A percentile compares a stretch with the other conserved stretches of the same genome.
phyloP scores from a whole-genome alignment of 371 early-diverging fungal genomes.

The Batkoa obscura region DNA sequence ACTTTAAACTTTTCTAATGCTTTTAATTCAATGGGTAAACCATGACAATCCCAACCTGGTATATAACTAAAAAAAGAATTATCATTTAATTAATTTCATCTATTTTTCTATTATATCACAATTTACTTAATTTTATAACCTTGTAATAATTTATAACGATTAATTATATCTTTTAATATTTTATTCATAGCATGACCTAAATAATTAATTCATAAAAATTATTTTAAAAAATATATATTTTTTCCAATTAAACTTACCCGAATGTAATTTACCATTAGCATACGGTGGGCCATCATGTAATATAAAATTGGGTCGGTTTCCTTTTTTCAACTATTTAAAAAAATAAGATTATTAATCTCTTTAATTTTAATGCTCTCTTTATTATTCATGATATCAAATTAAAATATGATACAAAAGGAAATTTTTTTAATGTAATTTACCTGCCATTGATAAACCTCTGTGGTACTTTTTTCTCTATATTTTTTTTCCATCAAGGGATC shows the following conservation, averaged over 20 bases:
- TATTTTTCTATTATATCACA: background rate
- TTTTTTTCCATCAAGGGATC: background rate
- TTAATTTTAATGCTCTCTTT: too few species aligned
- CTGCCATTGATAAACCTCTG: background rate
- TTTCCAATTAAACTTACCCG: conserved; percentile 21
- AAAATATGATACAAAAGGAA: conserved; percentile 27
- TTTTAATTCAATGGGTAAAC: conserved; percentile 90
- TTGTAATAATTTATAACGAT: conserved; percentile 66
- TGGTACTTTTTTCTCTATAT: background rate
- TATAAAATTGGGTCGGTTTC: too few species aligned
- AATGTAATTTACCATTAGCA: conserved; percentile 86
- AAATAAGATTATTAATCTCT: too few species aligned
- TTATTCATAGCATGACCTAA: conserved; percentile 84
- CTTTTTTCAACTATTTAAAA: too few species aligned
- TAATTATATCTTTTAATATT: conserved; percentile 82
- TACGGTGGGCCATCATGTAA: conserved; percentile 96
- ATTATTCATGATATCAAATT: too few species aligned
- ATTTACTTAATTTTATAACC: conserved; percentile 62
- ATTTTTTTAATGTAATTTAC: conserved; percentile 21
- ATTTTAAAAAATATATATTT: background rate
- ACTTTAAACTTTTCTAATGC: conserved; percentile 45
- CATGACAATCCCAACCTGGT: conserved; percentile 96
- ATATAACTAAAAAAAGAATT: conserved; percentile 28
- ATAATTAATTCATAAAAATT: background rate
- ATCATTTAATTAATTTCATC: background rate